Evolutionary conservation across 2,329 filamentous ascomycete genomes (phyloP).

Genomic region (Penicillium sp.): DNA sequence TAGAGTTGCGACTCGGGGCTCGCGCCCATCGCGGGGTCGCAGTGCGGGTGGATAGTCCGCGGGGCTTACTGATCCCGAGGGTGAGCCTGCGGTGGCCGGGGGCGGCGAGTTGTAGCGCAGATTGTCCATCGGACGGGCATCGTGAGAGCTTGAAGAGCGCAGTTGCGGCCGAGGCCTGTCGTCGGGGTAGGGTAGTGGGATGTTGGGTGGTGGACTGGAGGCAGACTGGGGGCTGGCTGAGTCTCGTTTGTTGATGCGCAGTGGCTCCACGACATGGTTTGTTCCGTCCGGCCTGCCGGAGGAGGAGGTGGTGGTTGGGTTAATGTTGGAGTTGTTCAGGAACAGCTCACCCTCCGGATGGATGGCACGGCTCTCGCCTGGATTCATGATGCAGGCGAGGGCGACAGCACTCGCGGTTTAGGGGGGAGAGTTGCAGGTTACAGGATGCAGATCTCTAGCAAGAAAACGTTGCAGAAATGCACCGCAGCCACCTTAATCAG

Average conservation of each 20-base stretch:
- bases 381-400: slow-evolving; percentile 43
- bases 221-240: slow-evolving; percentile 59
- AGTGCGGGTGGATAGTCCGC: slow-evolving; percentile 44
- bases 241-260: slow-evolving; percentile 81
- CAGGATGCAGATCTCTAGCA: not conserved
- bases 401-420: not conserved
- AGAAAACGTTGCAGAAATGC: slow-evolving; percentile 8
- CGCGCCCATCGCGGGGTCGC: slow-evolving; percentile 50
- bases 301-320: slow-evolving; percentile 51
- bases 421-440: not conserved
- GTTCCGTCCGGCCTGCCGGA: slow-evolving; percentile 2
- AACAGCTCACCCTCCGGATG: slow-evolving; percentile 85
- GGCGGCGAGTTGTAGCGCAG: slow-evolving; percentile 33
- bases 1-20: slow-evolving; percentile 62
- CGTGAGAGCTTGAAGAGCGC: slow-evolving; percentile 34
- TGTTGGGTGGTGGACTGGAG: slow-evolving; percentile 48
- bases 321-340: slow-evolving; percentile 46
- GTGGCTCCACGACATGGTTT: slow-evolving; percentile 67
- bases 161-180: slow-evolving; percentile 52
- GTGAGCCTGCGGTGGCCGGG: slow-evolving; percentile 29
- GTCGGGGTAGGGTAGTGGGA: slow-evolving; percentile 71
- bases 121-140: slow-evolving; percentile 31
- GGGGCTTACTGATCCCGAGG: slow-evolving; percentile 32
- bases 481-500: slow-evolving; percentile 5
- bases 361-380: slow-evolving; percentile 55